Conservation (phyloP, 257 asterid genomes). For the Solanum paucissectum region DNA sequence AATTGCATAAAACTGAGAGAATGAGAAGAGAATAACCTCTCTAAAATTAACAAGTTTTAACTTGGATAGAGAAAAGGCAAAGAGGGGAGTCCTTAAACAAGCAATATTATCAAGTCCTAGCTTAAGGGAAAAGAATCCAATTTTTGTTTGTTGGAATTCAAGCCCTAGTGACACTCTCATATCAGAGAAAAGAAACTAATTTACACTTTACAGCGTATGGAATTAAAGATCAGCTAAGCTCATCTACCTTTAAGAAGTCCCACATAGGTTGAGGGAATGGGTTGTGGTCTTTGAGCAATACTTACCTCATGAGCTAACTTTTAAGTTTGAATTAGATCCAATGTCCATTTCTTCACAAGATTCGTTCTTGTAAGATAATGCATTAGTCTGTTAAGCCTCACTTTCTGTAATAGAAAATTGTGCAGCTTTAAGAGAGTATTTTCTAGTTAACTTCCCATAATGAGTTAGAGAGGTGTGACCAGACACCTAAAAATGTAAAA, state of each 20-base stretch:
- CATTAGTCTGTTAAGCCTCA: not conserved
- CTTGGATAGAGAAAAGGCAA: not conserved
- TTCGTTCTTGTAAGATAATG: not conserved
- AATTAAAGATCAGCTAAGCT: not conserved
- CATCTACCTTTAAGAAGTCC: not conserved
- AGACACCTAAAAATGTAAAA: not conserved
- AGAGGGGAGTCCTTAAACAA: not conserved
- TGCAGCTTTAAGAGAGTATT: not conserved
- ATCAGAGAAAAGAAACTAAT: not conserved
- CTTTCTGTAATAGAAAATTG: not conserved
- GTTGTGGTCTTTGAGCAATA: not conserved
- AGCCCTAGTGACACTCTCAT: not conserved
- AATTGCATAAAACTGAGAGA: not conserved
- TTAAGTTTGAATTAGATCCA: not conserved
- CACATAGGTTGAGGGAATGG: not conserved
- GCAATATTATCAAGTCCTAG: not conserved
- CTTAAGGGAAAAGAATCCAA: not conserved
- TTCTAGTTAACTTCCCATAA: not conserved
- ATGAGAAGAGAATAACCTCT: not conserved
- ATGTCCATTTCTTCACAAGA: not conserved
- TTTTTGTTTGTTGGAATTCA: not conserved
- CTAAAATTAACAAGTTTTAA: not conserved
- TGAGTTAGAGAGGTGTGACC: not conserved
- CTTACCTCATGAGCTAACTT: not conserved
- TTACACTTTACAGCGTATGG: not conserved